phyloP scores from a whole-genome alignment of 176 grass and related monocot genomes.

The Bromus sterilis region DNA sequence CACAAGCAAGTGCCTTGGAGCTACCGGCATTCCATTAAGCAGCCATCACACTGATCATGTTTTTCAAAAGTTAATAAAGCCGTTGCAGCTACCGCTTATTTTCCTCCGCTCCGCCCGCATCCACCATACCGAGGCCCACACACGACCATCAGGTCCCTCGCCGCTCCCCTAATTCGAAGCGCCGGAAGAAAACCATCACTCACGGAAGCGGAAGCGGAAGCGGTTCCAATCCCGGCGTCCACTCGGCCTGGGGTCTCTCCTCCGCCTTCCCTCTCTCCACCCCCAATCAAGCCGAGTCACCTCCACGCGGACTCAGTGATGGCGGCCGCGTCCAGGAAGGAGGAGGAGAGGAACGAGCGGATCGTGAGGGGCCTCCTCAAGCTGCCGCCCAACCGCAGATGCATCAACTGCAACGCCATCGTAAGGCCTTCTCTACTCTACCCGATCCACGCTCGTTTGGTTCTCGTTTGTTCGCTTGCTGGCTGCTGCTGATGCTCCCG shows the following conservation, averaged over 20 bases:
- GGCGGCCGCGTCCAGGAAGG: slow-evolving; percentile 50
- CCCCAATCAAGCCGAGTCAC: background rate
- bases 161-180: slow-evolving; percentile 9
- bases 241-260: background rate
- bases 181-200: background rate
- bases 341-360: slow-evolving; percentile 94
- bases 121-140: background rate
- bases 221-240: background rate
- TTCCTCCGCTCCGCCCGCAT: background rate
- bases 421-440: slow-evolving; percentile 17
- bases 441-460: background rate
- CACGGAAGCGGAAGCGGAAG: background rate
- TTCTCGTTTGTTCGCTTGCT: background rate
- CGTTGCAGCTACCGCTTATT: slow-evolving; percentile 25
- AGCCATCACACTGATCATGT: background rate
- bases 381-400: slow-evolving; percentile 88
- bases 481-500: background rate
- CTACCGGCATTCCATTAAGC: background rate
- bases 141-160: background rate
- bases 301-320: background rate
- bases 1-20: background rate
- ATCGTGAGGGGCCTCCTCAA: slow-evolving; percentile 87
- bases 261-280: background rate
- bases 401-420: slow-evolving; percentile 71
- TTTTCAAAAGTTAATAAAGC: slow-evolving; percentile 29